Percentiles rank a stretch among this genome's conserved stretches.
phyloP scores from a whole-genome alignment of 179 eudicot species.

The Spinacia oleracea region DNA sequence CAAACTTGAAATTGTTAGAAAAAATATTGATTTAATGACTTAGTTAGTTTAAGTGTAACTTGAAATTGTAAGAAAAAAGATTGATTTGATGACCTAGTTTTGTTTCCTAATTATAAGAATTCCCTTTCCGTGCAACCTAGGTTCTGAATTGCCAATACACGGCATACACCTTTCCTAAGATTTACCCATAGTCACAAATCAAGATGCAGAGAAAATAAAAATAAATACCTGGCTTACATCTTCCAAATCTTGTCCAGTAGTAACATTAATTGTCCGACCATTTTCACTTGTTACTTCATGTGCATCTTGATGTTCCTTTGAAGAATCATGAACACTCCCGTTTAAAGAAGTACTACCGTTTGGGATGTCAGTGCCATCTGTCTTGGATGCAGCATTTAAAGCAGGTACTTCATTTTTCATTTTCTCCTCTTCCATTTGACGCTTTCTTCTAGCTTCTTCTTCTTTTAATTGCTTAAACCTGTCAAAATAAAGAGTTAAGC shows the following conservation, averaged over 20 bases:
- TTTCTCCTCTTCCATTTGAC: conserved; percentile 60
- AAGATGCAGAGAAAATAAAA: background rate
- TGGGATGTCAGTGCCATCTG: conserved; percentile 27
- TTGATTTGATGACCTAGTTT: background rate
- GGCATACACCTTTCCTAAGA: background rate
- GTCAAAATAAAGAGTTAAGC: conserved; percentile 1
- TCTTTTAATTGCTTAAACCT: conserved; percentile 88
- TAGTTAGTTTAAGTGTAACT: no score
- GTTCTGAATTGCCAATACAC: background rate
- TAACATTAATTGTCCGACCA: conserved; percentile 27
- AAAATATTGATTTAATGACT: no score
- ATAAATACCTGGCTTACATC: conserved; percentile 35
- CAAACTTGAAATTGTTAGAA: background rate
- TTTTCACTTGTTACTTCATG: conserved; percentile 24
- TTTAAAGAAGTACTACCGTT: conserved; percentile 32
- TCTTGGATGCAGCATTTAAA: conserved; percentile 23
- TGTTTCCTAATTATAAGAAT: background rate
- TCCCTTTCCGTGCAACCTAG: background rate
- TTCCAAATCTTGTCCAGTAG: conserved; percentile 21
- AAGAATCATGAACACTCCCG: conserved; percentile 37
- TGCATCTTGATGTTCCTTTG: conserved; percentile 34
- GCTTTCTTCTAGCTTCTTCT: conserved; percentile 74
- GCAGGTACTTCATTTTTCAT: conserved; percentile 42
- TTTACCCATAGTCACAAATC: background rate
- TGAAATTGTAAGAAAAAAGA: background rate